These are phyloP conservation scores for Melanopsichium pennsylvanicum DNA, from an alignment of 1,284 basidiomycete genomes.

Conservation along the genomic window DNA sequence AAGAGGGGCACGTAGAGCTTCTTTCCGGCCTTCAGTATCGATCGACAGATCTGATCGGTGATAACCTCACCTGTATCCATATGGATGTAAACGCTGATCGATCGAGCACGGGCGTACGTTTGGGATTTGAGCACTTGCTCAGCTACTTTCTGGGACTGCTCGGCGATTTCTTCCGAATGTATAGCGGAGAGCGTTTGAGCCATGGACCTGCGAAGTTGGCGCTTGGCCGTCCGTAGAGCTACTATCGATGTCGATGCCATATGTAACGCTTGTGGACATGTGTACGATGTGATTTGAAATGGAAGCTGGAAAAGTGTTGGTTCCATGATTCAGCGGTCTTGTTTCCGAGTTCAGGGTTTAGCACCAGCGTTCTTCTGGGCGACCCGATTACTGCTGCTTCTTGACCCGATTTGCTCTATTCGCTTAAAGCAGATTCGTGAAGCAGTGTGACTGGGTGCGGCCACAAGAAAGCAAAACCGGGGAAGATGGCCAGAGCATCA, in stretches of 20 bases:
- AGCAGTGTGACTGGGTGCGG: slow-evolving; percentile 3
- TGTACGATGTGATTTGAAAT: too few species aligned
- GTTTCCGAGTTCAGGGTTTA: slow-evolving; percentile 7
- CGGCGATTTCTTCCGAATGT: slow-evolving; percentile 23
- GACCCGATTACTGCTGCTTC: neutral
- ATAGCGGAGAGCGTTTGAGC: slow-evolving; percentile 36
- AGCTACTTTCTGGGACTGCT: slow-evolving; percentile 42
- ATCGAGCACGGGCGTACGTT: slow-evolving; percentile 50
- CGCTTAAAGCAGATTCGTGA: too few species aligned
- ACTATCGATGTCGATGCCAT: slow-evolving; percentile 18
- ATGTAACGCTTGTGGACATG: too few species aligned
- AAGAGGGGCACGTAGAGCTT: slow-evolving; percentile 66
- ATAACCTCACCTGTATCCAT: slow-evolving; percentile 64
- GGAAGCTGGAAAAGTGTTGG: too few species aligned
- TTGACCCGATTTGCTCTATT: too few species aligned
- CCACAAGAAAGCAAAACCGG: neutral
- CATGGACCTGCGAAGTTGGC: slow-evolving; percentile 56
- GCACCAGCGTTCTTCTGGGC: neutral
- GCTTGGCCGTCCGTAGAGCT: slow-evolving; percentile 50
- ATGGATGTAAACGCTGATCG: slow-evolving; percentile 66
- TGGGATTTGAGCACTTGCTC: slow-evolving; percentile 59
- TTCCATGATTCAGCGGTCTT: slow-evolving; percentile 1
- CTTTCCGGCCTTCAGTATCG: slow-evolving; percentile 61
- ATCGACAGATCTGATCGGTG: slow-evolving; percentile 65
- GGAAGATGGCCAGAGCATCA: neutral